Percentiles rank a stretch among this genome's conserved stretches.
These are phyloP conservation scores for Trapa incisa DNA, from an alignment of 345 rosid genomes.

Conservation along the genomic window DNA sequence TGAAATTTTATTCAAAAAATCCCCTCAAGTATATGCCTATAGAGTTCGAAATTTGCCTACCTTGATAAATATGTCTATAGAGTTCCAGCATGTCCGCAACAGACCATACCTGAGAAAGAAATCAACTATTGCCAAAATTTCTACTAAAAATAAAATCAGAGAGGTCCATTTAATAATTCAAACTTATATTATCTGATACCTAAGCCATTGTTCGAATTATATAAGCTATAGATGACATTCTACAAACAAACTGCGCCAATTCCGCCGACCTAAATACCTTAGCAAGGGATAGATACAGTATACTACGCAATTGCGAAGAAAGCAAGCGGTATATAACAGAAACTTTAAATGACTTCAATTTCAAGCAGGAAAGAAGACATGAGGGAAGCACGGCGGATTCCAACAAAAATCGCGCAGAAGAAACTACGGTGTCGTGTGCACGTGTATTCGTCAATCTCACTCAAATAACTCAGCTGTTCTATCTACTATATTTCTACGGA, in stretches of 20 bases:
- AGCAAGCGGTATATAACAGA: background rate
- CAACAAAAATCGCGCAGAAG: background rate
- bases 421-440: background rate
- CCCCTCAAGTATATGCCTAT: too few species aligned
- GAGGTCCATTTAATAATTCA: constrained; percentile 2
- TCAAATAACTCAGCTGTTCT: background rate
- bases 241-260: constrained; percentile 48
- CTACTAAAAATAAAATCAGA: too few species aligned
- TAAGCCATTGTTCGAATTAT: constrained; percentile 77
- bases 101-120: constrained; percentile 54
- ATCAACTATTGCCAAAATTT: background rate
- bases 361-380: background rate
- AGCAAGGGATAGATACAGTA: background rate
- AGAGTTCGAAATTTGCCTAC: constrained; percentile 30
- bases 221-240: constrained; percentile 57
- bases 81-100: constrained; percentile 93
- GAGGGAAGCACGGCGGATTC: background rate
- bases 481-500: too few species aligned
- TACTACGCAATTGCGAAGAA: background rate
- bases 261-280: constrained; percentile 58
- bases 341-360: too few species aligned
- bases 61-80: constrained; percentile 85
- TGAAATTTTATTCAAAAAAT: background rate
- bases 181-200: constrained; percentile 65
- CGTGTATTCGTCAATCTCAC: background rate